Evolutionary conservation across 805 yeast genomes (phyloP).

Genomic region (Spathaspora hagerdaliae): DNA sequence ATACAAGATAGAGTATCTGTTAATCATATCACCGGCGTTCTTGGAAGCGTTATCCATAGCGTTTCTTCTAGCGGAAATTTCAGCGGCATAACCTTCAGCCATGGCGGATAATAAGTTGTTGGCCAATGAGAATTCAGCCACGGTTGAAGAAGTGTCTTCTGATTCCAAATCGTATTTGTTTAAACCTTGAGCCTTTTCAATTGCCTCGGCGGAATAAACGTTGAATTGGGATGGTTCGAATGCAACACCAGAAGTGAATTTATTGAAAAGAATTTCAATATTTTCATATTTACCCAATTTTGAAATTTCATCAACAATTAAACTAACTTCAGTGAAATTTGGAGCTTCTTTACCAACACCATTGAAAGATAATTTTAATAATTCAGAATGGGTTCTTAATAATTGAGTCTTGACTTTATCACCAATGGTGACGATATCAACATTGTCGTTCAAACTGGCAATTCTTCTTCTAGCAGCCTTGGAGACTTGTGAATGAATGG

Average conservation of each 20-base stretch:
- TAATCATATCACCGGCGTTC: slow-evolving; percentile 99
- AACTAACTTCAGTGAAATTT: slow-evolving; percentile 83
- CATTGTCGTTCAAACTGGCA: slow-evolving; percentile 56
- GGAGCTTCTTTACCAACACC: slow-evolving; percentile 98
- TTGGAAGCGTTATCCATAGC: slow-evolving; percentile 99
- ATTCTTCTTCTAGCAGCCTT: slow-evolving; percentile 76
- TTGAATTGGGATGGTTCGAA: slow-evolving; percentile 77
- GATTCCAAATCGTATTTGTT: slow-evolving; percentile 74
- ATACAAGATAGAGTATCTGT: slow-evolving; percentile 91
- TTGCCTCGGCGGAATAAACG: slow-evolving; percentile 64
- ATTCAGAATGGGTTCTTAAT: slow-evolving; percentile 70
- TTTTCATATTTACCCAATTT: slow-evolving; percentile 68
- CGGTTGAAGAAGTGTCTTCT: slow-evolving; percentile 62
- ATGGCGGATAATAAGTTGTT: slow-evolving; percentile 86
- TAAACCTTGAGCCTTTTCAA: slow-evolving; percentile 81
- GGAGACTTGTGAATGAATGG: slow-evolving; percentile 93
- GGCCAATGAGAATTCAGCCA: slow-evolving; percentile 85
- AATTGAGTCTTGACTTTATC: slow-evolving; percentile 91
- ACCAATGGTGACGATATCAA: slow-evolving; percentile 83
- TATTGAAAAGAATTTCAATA: slow-evolving; percentile 81
- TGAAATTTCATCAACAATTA: slow-evolving; percentile 80
- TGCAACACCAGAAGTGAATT: slow-evolving; percentile 81
- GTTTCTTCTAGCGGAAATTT: slow-evolving; percentile 96
- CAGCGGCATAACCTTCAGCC: slow-evolving; percentile 98
- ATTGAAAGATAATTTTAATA: slow-evolving; percentile 71